Evolutionary conservation across 208 protist genomes (phyloP).

Genomic region (Trypanosoma platydactyli): DNA sequence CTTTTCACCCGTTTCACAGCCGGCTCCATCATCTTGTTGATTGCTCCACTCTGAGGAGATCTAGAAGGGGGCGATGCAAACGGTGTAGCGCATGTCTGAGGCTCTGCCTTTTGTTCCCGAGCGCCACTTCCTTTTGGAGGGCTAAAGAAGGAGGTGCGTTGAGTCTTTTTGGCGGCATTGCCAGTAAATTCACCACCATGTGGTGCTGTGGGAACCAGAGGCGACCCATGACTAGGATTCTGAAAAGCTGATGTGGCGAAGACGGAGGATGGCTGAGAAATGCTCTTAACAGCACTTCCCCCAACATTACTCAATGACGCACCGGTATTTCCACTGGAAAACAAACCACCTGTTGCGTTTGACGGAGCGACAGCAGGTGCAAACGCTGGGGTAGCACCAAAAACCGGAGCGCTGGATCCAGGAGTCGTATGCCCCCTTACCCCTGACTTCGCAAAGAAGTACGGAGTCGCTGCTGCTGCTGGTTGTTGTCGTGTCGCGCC

Average conservation of each 20-base stretch:
- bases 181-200: too few species aligned
- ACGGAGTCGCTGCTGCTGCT: background rate
- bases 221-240: background rate
- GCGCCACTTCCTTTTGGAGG: background rate
- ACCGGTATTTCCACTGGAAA: background rate
- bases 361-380: background rate
- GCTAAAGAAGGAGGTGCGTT: background rate
- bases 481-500: background rate
- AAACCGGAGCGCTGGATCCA: background rate
- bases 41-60: background rate
- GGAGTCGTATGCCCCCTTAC: background rate
- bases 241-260: conserved; percentile 6
- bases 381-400: conserved; percentile 6
- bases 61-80: background rate
- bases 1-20: conserved; percentile 8
- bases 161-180: background rate
- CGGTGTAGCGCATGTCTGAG: background rate
- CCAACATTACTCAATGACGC: background rate
- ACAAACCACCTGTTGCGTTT: background rate
- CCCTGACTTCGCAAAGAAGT: background rate
- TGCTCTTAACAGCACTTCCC: background rate
- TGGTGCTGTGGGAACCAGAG: too few species aligned
- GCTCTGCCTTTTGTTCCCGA: background rate
- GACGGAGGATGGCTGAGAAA: background rate
- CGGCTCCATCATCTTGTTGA: conserved; percentile 5